These are phyloP conservation scores for Botrytis deweyae DNA, from an alignment of 2,329 filamentous ascomycete species.

Conservation along the genomic window DNA sequence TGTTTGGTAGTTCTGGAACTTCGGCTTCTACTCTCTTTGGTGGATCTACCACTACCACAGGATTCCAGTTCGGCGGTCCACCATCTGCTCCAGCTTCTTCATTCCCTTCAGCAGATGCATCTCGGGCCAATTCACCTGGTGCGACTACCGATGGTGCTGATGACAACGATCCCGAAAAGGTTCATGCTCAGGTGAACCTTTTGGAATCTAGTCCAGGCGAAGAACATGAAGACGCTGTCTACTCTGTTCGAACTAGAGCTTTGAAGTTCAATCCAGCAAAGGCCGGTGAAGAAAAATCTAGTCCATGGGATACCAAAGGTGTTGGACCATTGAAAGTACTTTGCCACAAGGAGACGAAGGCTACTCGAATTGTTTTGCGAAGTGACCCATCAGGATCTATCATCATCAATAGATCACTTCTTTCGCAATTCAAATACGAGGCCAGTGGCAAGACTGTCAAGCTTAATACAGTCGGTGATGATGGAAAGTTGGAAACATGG, in stretches of 20 bases:
- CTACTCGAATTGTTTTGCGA: constrained; percentile 67
- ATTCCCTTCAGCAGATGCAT: constrained; percentile 38
- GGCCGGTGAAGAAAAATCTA: constrained; percentile 49
- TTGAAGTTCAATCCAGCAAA: constrained; percentile 57
- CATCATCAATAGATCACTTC: constrained; percentile 67
- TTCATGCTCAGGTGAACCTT: constrained; percentile 69
- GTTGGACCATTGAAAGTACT: constrained; percentile 71
- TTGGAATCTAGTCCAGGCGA: constrained; percentile 66
- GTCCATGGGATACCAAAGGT: constrained; percentile 67
- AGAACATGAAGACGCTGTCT: constrained; percentile 67
- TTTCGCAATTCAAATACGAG: constrained; percentile 63
- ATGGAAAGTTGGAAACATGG: constrained; percentile 66
- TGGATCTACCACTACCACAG: constrained; percentile 27
- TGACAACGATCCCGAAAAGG: constrained; percentile 51
- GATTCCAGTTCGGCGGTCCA: constrained; percentile 33
- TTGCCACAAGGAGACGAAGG: constrained; percentile 67
- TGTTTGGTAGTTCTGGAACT: constrained; percentile 25
- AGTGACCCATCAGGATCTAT: constrained; percentile 74
- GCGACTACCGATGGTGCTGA: constrained; percentile 37
- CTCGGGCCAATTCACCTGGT: constrained; percentile 38
- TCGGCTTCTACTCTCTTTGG: constrained; percentile 21
- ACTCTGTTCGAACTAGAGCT: constrained; percentile 70
- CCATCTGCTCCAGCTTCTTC: constrained; percentile 34
- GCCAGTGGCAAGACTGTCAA: constrained; percentile 60
- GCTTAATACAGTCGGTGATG: constrained; percentile 56